A percentile compares a stretch with the other conserved stretches of the same genome.
phyloP scores from a whole-genome alignment of 164 flowering plant species.

The Nymphaea colorata region DNA sequence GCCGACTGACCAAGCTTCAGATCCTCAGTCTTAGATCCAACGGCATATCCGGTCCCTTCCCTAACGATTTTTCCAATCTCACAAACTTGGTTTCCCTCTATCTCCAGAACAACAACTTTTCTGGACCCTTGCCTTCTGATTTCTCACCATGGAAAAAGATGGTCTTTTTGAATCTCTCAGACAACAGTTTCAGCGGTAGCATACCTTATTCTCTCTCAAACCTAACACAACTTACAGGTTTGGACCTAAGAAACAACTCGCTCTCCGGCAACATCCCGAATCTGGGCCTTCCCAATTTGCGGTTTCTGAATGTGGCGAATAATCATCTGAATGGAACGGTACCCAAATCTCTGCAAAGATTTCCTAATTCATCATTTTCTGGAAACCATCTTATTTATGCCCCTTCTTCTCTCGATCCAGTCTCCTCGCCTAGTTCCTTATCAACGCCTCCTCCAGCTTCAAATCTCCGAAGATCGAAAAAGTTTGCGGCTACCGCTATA shows the following conservation, averaged over 20 bases:
- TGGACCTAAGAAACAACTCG: constrained; percentile 13
- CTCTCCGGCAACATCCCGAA: constrained; percentile 1
- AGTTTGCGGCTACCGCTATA: constrained; percentile 2
- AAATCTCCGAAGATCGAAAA: neutral
- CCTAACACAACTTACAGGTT: constrained; percentile 37
- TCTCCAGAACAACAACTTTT: constrained; percentile 70
- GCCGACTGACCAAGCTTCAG: constrained; percentile 44
- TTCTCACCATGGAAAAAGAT: constrained; percentile 47
- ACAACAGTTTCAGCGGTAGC: constrained; percentile 58
- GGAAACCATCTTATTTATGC: constrained; percentile 1
- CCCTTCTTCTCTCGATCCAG: neutral
- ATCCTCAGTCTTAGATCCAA: constrained; percentile 80
- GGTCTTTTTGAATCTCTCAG: constrained; percentile 40
- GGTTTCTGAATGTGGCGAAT: neutral
- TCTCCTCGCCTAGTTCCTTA: neutral
- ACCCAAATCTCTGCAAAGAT: constrained; percentile 1
- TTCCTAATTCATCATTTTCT: constrained; percentile 1
- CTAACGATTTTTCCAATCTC: constrained; percentile 58
- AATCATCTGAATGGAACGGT: constrained; percentile 6
- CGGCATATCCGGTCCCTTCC: constrained; percentile 50
- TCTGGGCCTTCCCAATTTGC: neutral
- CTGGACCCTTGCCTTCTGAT: constrained; percentile 53
- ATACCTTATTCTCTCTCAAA: constrained; percentile 58
- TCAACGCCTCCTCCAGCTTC: neutral
- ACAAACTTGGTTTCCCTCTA: constrained; percentile 48